Evolutionary conservation across 2,329 filamentous ascomycete genomes (phyloP).

Genomic region (Achaetomium macrosporum): DNA sequence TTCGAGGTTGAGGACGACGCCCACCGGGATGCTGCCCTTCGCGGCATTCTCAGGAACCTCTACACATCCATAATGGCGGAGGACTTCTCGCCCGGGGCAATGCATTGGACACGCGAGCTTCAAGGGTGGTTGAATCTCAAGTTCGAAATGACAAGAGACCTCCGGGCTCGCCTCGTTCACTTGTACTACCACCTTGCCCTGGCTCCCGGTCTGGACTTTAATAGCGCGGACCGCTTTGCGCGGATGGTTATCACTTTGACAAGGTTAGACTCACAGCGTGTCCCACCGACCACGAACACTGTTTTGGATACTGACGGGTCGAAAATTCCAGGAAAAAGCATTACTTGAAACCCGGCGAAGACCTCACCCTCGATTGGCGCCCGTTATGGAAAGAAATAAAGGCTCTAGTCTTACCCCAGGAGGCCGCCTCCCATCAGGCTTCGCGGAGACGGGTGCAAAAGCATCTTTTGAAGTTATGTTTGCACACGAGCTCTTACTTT

Average conservation of each 20-base stretch:
- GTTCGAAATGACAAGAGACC: constrained; percentile 86
- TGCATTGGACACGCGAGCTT: constrained; percentile 96
- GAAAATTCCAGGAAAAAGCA: constrained; percentile 69
- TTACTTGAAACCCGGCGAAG: constrained; percentile 84
- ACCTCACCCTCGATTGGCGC: constrained; percentile 88
- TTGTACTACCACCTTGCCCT: constrained; percentile 92
- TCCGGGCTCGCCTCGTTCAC: constrained; percentile 76
- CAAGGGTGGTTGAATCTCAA: constrained; percentile 93
- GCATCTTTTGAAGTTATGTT: constrained; percentile 77
- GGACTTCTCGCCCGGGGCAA: constrained; percentile 86
- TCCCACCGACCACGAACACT: background rate
- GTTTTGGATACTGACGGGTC: constrained; percentile 7
- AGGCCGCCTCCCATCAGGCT: constrained; percentile 62
- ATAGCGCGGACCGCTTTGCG: constrained; percentile 80
- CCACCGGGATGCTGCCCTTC: constrained; percentile 70
- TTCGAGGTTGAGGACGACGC: constrained; percentile 78
- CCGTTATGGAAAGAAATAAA: constrained; percentile 92
- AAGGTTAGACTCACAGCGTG: constrained; percentile 57
- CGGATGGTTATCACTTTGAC: constrained; percentile 95
- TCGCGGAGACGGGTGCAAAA: constrained; percentile 52
- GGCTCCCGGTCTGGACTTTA: constrained; percentile 79
- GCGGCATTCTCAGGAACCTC: constrained; percentile 86
- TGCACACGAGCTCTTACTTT: constrained; percentile 87
- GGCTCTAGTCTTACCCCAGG: constrained; percentile 77
- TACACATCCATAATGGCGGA: constrained; percentile 88